Conservation (phyloP, 2,329 filamentous ascomycete genomes). For the Neodidymelliopsis sp. region DNA sequence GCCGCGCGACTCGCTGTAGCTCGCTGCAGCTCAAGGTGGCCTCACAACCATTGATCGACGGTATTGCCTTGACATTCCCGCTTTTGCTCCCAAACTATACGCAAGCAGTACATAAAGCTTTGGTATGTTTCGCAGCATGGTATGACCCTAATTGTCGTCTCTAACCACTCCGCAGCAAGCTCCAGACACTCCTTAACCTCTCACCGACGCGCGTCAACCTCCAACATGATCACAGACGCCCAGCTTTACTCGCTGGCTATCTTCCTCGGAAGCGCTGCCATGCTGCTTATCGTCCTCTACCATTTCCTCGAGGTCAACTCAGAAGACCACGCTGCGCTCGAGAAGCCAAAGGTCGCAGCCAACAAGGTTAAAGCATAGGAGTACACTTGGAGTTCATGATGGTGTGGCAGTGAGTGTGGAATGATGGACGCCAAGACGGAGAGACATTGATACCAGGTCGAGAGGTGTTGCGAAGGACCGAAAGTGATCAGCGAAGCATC, state of each 20-base stretch:
- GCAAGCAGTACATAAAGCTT: neutral
- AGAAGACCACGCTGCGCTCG: constrained; percentile 55
- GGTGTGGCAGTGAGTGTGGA: neutral
- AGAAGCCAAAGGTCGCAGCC: constrained; percentile 37
- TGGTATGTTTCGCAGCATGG: constrained; percentile 1
- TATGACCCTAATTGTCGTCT: neutral
- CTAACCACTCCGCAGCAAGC: constrained; percentile 30
- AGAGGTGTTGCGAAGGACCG: neutral
- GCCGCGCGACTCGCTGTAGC: constrained; percentile 1
- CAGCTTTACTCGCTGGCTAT: constrained; percentile 91
- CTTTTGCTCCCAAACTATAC: neutral
- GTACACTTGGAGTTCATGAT: constrained; percentile 5
- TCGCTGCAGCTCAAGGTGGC: constrained; percentile 37
- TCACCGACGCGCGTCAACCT: constrained; percentile 38
- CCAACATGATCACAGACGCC: constrained; percentile 90
- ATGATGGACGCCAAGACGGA: neutral
- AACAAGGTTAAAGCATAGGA: constrained; percentile 38
- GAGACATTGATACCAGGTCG: constrained; percentile 20
- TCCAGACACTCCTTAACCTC: constrained; percentile 24
- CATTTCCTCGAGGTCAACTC: constrained; percentile 97
- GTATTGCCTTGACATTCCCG: constrained; percentile 12
- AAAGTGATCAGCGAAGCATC: constrained; percentile 16
- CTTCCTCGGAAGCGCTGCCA: constrained; percentile 86
- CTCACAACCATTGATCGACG: constrained; percentile 18
- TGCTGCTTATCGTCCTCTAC: constrained; percentile 93